A percentile compares a stretch with the other conserved stretches of the same genome.
phyloP scores from a whole-genome alignment of 805 yeast genomes.

The Zygosaccharomyces pseudorouxii region DNA sequence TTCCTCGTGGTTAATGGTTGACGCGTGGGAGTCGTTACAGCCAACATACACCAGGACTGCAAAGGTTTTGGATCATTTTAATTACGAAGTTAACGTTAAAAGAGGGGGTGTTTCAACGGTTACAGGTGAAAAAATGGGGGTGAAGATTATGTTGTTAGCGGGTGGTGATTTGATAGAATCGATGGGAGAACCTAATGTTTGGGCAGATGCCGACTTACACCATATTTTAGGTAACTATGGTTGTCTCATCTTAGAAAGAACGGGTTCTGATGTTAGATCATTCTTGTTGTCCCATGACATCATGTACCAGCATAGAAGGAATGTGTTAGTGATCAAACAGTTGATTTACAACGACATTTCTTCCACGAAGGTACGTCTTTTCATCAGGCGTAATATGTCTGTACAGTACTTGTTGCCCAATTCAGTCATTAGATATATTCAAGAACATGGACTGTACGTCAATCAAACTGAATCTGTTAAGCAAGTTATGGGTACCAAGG shows the following conservation, averaged over 20 bases:
- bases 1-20: constrained; percentile 96
- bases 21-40: constrained; percentile 97
- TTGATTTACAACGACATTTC: constrained; percentile 93
- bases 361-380: constrained; percentile 89
- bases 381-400: constrained; percentile 91
- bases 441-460: constrained; percentile 81
- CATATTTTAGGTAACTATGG: constrained; percentile 96
- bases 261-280: constrained; percentile 92
- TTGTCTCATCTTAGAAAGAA: constrained; percentile 91
- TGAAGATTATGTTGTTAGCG: constrained; percentile 90
- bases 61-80: constrained; percentile 90
- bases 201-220: constrained; percentile 95
- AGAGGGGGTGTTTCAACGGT: constrained; percentile 73
- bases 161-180: constrained; percentile 97
- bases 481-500: constrained; percentile 58
- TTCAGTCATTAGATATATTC: constrained; percentile 89
- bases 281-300: constrained; percentile 91
- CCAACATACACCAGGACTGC: constrained; percentile 91
- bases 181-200: constrained; percentile 99
- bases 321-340: constrained; percentile 91
- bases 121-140: constrained; percentile 66
- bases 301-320: constrained; percentile 93
- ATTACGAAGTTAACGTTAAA: constrained; percentile 87
- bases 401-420: constrained; percentile 93
- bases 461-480: constrained; percentile 92